Conservation (phyloP, 495 filamentous ascomycete species). For the Darksidea phi region DNA sequence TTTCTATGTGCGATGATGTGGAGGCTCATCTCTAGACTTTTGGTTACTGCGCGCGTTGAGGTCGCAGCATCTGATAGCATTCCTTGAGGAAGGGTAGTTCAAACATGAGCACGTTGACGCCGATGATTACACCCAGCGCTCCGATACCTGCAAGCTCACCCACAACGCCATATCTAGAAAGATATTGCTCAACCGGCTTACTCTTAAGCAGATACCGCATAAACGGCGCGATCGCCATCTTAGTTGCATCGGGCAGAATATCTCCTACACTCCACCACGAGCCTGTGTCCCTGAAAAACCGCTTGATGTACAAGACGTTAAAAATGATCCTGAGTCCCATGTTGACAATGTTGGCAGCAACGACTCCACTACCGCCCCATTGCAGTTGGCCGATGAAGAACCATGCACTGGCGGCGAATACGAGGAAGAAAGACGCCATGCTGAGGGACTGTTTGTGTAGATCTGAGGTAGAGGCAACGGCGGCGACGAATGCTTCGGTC, state of each 20-base stretch:
- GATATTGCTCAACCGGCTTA: conserved; percentile 38
- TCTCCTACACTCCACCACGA: background rate
- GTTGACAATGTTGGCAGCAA: conserved; percentile 81
- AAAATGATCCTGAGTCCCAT: conserved; percentile 80
- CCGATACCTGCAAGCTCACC: conserved; percentile 54
- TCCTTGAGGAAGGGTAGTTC: conserved; percentile 59
- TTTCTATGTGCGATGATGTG: too few relatives aligned
- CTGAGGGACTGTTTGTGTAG: conserved; percentile 72
- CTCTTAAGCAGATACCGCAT: conserved; percentile 27
- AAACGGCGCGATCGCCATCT: conserved; percentile 7
- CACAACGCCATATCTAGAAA: conserved; percentile 38
- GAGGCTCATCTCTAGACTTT: background rate
- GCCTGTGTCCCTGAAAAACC: conserved; percentile 53
- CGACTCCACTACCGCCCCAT: conserved; percentile 74
- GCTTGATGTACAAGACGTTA: conserved; percentile 68
- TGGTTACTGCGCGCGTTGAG: conserved; percentile 1
- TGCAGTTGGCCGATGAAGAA: conserved; percentile 63
- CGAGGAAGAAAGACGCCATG: conserved; percentile 76
- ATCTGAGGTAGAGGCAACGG: conserved; percentile 68
- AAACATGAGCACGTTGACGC: conserved; percentile 55
- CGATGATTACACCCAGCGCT: conserved; percentile 54
- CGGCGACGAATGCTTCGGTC: conserved; percentile 86
- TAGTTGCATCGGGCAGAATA: conserved; percentile 18
- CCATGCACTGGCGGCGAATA: conserved; percentile 70
- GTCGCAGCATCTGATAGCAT: conserved; percentile 49